Percentiles rank a stretch among this genome's conserved stretches.
These are phyloP conservation scores for Dictyostelium intermedium DNA, from an alignment of 78 protist genomes.

Conservation along the genomic window DNA sequence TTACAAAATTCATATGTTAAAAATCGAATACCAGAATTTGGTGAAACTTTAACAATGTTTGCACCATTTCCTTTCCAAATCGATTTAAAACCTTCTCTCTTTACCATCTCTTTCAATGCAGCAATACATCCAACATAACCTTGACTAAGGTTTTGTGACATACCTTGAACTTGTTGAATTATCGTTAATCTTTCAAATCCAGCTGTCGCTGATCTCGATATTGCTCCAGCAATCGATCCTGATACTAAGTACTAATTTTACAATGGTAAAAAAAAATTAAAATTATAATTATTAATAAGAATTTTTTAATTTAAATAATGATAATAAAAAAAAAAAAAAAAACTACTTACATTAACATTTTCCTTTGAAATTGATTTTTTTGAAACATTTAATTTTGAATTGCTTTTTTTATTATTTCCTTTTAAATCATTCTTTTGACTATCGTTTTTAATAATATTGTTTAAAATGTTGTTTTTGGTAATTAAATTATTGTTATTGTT, in stretches of 20 bases:
- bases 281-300: too few relatives aligned
- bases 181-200: constrained; percentile 72
- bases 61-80: constrained; percentile 48
- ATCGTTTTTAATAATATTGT: neutral
- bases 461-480: neutral
- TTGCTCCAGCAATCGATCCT: constrained; percentile 43
- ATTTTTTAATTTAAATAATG: too few relatives aligned
- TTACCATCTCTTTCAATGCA: constrained; percentile 33
- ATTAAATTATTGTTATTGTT: neutral
- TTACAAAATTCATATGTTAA: constrained; percentile 34
- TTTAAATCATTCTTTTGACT: neutral
- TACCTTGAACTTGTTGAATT: constrained; percentile 67
- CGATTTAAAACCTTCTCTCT: constrained; percentile 34
- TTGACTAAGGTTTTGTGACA: neutral
- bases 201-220: constrained; percentile 46
- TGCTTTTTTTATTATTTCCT: neutral
- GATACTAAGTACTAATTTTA: constrained; percentile 9
- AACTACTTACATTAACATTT: neutral
- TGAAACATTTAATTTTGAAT: neutral
- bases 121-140: constrained; percentile 29
- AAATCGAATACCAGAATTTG: constrained; percentile 60
- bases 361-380: neutral
- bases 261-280: neutral
- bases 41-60: constrained; percentile 36
- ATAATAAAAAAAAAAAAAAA: too few relatives aligned